Conservation (phyloP, 305 asterid species). For the Fraxinus albicans region DNA sequence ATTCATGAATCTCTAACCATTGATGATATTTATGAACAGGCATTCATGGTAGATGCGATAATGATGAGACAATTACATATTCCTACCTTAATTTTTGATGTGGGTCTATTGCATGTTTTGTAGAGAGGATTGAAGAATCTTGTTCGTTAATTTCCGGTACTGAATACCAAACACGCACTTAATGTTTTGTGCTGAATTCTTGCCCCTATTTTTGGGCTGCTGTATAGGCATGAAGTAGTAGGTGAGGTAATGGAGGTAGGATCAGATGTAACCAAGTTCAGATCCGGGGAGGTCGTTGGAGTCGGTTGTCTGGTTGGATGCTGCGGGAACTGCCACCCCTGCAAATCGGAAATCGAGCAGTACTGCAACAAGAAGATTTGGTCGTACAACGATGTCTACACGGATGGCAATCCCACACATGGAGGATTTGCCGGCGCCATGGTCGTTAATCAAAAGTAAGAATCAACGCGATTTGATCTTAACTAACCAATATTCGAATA, state of each 20-base stretch:
- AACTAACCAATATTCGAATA: neutral
- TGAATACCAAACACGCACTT: neutral
- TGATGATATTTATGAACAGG: neutral
- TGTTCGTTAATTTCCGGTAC: neutral
- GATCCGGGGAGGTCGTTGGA: conserved; percentile 75
- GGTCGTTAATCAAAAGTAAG: conserved; percentile 90
- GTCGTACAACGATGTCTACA: conserved; percentile 91
- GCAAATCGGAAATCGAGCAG: conserved; percentile 76
- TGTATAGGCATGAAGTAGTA: conserved; percentile 82
- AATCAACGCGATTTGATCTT: neutral
- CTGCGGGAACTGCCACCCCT: conserved; percentile 67
- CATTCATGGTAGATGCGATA: neutral
- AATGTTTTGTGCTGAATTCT: neutral
- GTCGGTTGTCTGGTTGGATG: conserved; percentile 83
- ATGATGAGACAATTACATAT: neutral
- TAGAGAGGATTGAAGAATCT: neutral
- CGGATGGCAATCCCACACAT: conserved; percentile 87
- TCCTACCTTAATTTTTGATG: neutral
- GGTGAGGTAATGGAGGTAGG: conserved; percentile 95
- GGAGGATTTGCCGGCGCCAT: conserved; percentile 84
- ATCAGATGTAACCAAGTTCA: conserved; percentile 64
- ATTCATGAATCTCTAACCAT: neutral
- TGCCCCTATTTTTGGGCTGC: neutral
- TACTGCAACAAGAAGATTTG: conserved; percentile 95
- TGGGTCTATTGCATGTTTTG: neutral